Percentiles rank a stretch among this genome's conserved stretches.
Conservation (phyloP, 2,329 filamentous ascomycete genomes). For the Nigrospora osmanthi region DNA sequence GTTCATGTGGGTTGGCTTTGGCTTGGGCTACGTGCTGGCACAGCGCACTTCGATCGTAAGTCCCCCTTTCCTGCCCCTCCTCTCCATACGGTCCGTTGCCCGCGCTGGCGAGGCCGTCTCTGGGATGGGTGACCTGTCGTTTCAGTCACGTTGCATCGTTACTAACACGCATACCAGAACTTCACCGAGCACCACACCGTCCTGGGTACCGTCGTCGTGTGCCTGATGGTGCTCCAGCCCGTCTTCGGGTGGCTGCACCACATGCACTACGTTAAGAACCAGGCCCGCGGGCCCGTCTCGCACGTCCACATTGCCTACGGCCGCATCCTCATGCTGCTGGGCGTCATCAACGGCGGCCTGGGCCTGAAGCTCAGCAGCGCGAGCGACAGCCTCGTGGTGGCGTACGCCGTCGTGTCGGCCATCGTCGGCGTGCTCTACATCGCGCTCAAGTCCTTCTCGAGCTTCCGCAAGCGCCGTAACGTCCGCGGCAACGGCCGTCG, state of each 20-base stretch:
- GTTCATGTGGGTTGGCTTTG: constrained; percentile 50
- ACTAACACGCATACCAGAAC: constrained; percentile 30
- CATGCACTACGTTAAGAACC: constrained; percentile 37
- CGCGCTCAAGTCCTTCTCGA: constrained; percentile 16
- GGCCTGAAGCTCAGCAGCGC: constrained; percentile 44
- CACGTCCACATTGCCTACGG: constrained; percentile 57
- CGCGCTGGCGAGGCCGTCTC: too few species aligned
- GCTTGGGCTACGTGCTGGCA: constrained; percentile 43
- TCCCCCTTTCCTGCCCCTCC: neutral
- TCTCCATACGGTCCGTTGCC: too few species aligned
- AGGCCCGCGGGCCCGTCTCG: constrained; percentile 41
- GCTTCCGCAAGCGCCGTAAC: neutral
- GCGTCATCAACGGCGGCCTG: constrained; percentile 56
- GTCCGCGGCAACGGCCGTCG: too few species aligned
- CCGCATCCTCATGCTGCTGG: constrained; percentile 47
- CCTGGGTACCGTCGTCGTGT: constrained; percentile 47
- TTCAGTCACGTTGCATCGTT: neutral
- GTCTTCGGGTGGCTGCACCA: constrained; percentile 52
- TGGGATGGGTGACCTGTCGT: too few species aligned
- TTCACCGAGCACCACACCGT: constrained; percentile 44
- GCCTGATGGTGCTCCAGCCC: constrained; percentile 49
- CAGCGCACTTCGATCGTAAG: constrained; percentile 17
- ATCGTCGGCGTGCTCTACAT: constrained; percentile 39
- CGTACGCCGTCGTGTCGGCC: constrained; percentile 48
- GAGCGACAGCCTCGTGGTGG: constrained; percentile 33